These are phyloP conservation scores for Niebla homalea DNA, from an alignment of 495 filamentous ascomycete species.

Conservation along the genomic window DNA sequence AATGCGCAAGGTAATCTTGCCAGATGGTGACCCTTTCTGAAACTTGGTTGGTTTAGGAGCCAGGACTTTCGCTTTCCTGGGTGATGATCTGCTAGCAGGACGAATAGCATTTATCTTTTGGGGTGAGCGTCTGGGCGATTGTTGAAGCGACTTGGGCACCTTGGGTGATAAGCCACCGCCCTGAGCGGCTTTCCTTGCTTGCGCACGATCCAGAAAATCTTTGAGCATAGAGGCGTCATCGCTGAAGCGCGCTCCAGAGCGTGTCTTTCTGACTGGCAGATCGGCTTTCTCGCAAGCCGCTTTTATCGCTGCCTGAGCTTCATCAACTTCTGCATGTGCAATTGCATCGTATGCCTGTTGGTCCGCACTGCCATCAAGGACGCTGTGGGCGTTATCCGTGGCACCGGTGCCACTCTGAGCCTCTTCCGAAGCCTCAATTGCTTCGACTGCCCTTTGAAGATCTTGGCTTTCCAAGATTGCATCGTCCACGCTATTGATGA, in stretches of 20 bases:
- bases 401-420: neutral
- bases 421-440: constrained; percentile 3
- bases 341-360: constrained; percentile 2
- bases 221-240: constrained; percentile 48
- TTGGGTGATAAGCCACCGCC: constrained; percentile 14
- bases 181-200: constrained; percentile 45
- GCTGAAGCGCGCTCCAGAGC: constrained; percentile 20
- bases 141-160: constrained; percentile 17
- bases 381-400: neutral
- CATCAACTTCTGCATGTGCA: constrained; percentile 4
- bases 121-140: constrained; percentile 27
- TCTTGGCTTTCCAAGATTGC: neutral
- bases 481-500: neutral
- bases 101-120: constrained; percentile 39
- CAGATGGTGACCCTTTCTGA: neutral
- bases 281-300: constrained; percentile 7
- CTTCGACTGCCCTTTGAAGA: constrained; percentile 8
- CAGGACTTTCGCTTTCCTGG: constrained; percentile 23
- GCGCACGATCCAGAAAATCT: constrained; percentile 46
- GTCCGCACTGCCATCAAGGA: neutral
- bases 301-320: neutral
- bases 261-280: constrained; percentile 8
- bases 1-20: no score
- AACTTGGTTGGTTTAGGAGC: neutral
- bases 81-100: constrained; percentile 42